Conservation (phyloP, 331 rosid species). For the Phaseolus coccineus region DNA sequence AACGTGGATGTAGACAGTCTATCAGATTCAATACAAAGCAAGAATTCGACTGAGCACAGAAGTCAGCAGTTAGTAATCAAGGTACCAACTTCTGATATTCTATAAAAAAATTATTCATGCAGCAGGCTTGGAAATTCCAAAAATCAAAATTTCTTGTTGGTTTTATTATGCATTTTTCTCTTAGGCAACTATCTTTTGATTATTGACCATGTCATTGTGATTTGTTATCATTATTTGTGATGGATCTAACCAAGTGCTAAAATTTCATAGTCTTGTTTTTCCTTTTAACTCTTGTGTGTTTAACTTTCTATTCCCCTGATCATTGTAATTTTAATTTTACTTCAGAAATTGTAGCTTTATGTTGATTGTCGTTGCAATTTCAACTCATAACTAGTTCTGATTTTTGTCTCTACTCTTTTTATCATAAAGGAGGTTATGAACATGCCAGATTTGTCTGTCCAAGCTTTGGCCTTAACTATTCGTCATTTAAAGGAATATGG, state of each 20-base stretch:
- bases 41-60: conserved; percentile 50
- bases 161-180: conserved; percentile 34
- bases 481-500: conserved; percentile 88
- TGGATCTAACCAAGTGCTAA: neutral
- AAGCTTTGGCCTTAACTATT: conserved; percentile 84
- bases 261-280: conserved; percentile 22
- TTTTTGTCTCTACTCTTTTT: conserved; percentile 39
- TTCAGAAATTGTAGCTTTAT: conserved; percentile 13
- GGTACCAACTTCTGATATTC: conserved; percentile 54
- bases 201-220: conserved; percentile 21
- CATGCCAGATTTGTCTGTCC: conserved; percentile 83
- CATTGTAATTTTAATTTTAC: conserved; percentile 14
- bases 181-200: conserved; percentile 11
- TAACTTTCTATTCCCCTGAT: neutral
- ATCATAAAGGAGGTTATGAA: conserved; percentile 70
- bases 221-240: conserved; percentile 34
- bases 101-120: conserved; percentile 2
- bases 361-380: conserved; percentile 18
- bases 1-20: conserved; percentile 51
- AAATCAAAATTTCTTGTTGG: conserved; percentile 14
- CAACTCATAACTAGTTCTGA: conserved; percentile 22
- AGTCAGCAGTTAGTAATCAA: conserved; percentile 60
- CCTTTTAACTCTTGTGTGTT: conserved; percentile 11
- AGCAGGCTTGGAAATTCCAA: conserved; percentile 15
- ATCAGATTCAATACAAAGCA: conserved; percentile 48